Evolutionary conservation across 352 stramenopile genomes (phyloP).

Genomic region (Globisporangium sylvaticum): DNA sequence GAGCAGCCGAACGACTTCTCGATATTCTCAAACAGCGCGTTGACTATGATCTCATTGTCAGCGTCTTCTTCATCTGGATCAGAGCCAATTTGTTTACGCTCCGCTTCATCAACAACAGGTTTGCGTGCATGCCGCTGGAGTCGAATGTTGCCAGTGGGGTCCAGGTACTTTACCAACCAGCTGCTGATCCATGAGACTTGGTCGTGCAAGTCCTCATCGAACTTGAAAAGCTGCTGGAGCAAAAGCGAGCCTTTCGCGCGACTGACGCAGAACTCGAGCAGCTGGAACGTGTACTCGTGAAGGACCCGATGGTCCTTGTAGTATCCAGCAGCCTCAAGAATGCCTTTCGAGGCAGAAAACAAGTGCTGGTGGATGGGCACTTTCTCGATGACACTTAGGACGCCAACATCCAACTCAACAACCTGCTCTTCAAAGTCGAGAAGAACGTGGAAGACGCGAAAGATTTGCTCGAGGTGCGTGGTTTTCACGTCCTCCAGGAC

Average conservation of each 20-base stretch:
- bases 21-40: slow-evolving; percentile 5
- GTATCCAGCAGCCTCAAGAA: slow-evolving; percentile 61
- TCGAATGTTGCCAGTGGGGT: slow-evolving; percentile 28
- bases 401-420: background rate
- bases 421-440: slow-evolving; percentile 25
- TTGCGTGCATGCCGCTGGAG: background rate
- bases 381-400: background rate
- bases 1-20: slow-evolving; percentile 9
- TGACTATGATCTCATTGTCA: background rate
- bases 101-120: background rate
- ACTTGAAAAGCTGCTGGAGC: slow-evolving; percentile 40
- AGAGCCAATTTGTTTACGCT: background rate
- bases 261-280: slow-evolving; percentile 49
- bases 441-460: slow-evolving; percentile 37
- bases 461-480: slow-evolving; percentile 35
- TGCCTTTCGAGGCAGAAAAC: slow-evolving; percentile 44
- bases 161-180: slow-evolving; percentile 44
- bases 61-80: slow-evolving; percentile 1
- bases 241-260: slow-evolving; percentile 22
- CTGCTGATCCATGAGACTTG: slow-evolving; percentile 46
- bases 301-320: slow-evolving; percentile 49
- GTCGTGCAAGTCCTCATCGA: slow-evolving; percentile 22
- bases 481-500: slow-evolving; percentile 68
- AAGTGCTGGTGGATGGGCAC: slow-evolving; percentile 38
- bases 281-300: slow-evolving; percentile 44